phyloP scores from a whole-genome alignment of 805 yeast genomes.

The Lachancea waltii region DNA sequence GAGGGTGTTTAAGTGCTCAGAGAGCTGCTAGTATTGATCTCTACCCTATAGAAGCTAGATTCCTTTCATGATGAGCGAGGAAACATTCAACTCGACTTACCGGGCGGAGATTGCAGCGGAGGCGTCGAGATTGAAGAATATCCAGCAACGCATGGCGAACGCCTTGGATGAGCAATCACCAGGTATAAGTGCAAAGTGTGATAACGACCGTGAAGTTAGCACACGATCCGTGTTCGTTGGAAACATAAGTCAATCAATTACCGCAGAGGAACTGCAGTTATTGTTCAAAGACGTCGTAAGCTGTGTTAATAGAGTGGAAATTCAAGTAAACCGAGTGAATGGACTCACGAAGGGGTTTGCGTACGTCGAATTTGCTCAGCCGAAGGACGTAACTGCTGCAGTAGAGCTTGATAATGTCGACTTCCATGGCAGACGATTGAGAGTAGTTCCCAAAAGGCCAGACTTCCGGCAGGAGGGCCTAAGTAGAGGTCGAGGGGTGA shows the following conservation, averaged over 20 bases:
- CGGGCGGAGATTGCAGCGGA: slow-evolving; percentile 49
- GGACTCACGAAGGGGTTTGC: slow-evolving; percentile 88
- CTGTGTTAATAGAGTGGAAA: slow-evolving; percentile 67
- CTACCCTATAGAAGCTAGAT: too few species aligned
- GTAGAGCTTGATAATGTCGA: slow-evolving; percentile 56
- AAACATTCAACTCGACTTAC: neutral
- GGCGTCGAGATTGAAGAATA: slow-evolving; percentile 52
- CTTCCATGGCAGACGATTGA: slow-evolving; percentile 64
- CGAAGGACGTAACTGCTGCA: slow-evolving; percentile 58
- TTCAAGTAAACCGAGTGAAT: slow-evolving; percentile 61
- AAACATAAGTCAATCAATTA: slow-evolving; percentile 72
- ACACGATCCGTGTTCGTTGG: slow-evolving; percentile 75
- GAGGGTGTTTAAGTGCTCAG: too few species aligned
- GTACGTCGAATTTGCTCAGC: slow-evolving; percentile 73
- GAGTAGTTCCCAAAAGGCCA: slow-evolving; percentile 62
- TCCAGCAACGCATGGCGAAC: slow-evolving; percentile 34
- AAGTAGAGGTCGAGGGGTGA: neutral
- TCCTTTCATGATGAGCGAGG: too few species aligned
- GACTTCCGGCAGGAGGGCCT: slow-evolving; percentile 32
- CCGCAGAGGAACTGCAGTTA: slow-evolving; percentile 73
- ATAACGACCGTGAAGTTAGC: slow-evolving; percentile 42
- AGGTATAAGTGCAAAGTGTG: neutral
- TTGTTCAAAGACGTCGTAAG: slow-evolving; percentile 66
- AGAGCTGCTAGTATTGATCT: too few species aligned
- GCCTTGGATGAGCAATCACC: neutral